phyloP scores from a whole-genome alignment of 495 filamentous ascomycete species.

The Patellaria atrata region DNA sequence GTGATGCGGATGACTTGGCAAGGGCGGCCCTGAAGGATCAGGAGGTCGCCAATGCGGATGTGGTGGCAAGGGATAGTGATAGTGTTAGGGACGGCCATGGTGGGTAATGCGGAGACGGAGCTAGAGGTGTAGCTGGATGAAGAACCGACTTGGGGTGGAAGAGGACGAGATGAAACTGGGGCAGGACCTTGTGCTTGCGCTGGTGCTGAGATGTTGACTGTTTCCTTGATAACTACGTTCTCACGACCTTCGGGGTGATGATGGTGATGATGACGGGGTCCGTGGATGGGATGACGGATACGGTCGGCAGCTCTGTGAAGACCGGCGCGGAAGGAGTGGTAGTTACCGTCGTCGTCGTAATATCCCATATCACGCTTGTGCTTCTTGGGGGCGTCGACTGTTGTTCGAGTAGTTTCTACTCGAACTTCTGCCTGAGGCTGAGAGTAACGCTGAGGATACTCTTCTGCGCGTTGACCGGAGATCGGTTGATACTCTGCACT shows the following conservation, averaged over 20 bases:
- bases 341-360: slow-evolving; percentile 95
- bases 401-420: slow-evolving; percentile 29
- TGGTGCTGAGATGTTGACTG: slow-evolving; percentile 19
- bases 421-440: slow-evolving; percentile 25
- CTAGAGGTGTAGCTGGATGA: slow-evolving; percentile 4
- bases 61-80: slow-evolving; percentile 99
- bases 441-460: slow-evolving; percentile 11
- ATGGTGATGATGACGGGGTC: slow-evolving; percentile 39
- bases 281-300: slow-evolving; percentile 53
- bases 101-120: slow-evolving; percentile 3
- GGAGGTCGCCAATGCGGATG: slow-evolving; percentile 94
- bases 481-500: slow-evolving; percentile 9
- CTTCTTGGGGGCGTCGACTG: slow-evolving; percentile 43
- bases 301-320: slow-evolving; percentile 72
- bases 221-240: slow-evolving; percentile 27
- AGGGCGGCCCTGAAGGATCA: slow-evolving; percentile 97
- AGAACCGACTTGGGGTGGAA: slow-evolving; percentile 13
- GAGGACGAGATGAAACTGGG: slow-evolving; percentile 15
- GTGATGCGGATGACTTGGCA: slow-evolving; percentile 99
- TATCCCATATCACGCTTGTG: slow-evolving; percentile 62
- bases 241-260: slow-evolving; percentile 23
- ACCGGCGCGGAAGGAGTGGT: slow-evolving; percentile 86
- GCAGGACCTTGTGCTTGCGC: slow-evolving; percentile 10
- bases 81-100: slow-evolving; percentile 48
- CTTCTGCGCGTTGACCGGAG: slow-evolving; percentile 1